Evolutionary conservation across 192 early-diverging fungal species (phyloP).

Genomic region (Funneliformis mosseae): DNA sequence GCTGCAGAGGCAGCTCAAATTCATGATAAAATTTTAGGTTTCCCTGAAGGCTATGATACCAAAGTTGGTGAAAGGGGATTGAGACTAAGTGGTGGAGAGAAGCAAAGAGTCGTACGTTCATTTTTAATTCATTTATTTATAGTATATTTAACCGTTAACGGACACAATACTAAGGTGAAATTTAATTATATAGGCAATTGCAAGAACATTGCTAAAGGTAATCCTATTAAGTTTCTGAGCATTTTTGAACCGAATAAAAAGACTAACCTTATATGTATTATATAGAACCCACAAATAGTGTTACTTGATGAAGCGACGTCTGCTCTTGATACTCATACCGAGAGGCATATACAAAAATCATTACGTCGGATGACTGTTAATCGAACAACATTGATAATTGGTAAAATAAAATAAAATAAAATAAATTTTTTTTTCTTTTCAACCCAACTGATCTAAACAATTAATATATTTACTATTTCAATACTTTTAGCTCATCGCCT

Average conservation of each 20-base stretch:
- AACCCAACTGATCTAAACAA: conserved; percentile 60
- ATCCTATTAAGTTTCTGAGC: background rate
- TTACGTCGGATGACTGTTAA: conserved; percentile 69
- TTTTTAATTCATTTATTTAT: conserved; percentile 8
- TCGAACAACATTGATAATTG: conserved; percentile 86
- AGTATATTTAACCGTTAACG: background rate
- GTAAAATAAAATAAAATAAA: background rate
- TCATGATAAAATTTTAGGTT: conserved; percentile 57
- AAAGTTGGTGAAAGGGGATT: conserved; percentile 72
- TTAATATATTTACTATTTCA: conserved; percentile 71
- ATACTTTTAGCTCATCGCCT: conserved; percentile 68
- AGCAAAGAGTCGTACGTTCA: conserved; percentile 56
- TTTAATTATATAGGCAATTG: conserved; percentile 58
- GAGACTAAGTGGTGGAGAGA: conserved; percentile 74
- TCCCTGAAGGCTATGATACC: conserved; percentile 66
- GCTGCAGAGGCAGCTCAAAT: conserved; percentile 64
- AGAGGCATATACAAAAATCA: conserved; percentile 69
- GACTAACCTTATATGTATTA: background rate
- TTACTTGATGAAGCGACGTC: conserved; percentile 66
- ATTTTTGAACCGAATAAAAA: background rate
- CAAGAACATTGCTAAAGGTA: conserved; percentile 86
- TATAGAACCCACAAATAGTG: conserved; percentile 56
- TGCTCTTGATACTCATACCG: conserved; percentile 46
- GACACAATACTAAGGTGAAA: background rate
- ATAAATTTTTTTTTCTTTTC: conserved; percentile 52